Base-by-base conservation (phyloP, 192 early-diverging fungal species). In the Coemansia sp. region DNA sequence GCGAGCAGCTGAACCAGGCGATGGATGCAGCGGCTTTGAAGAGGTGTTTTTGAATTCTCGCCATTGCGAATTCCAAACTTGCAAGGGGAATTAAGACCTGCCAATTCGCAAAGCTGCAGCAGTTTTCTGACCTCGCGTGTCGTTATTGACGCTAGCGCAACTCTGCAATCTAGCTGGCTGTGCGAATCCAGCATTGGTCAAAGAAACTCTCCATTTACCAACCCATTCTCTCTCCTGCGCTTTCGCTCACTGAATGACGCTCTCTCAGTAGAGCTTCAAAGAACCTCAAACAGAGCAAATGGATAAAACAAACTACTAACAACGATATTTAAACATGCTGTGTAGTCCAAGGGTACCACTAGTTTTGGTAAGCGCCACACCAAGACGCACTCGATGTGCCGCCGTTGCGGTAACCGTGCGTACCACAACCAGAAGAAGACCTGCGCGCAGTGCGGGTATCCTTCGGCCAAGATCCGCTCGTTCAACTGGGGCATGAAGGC, bases 391-490 rank as follows among this genome's bases (percentile, higher is more conserved):
- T 91, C 90, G 68, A 88, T 98, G 72, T 99, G 97, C 93, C 84
- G 88, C 71, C 90, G 97, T 76, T 99, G 97, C 85, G 97, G 97
- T 59, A 87, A 88, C 67, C 91, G 95, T 67, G 89, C 95, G 51
- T 97, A 96, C 92, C 97, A 99, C 91, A 94, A 92, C 89, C 95
- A 97, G 87, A 99, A 99, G 93, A 99, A 99, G 93, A 97, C 94
- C 48, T 99, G 97, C 85, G 94, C 94, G 76, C 93, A 93, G 79
- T 99, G 97, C 86, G 95, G 93, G 61, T 99, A 96, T 85, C 97
- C 97, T 48, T 85, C 95, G 69, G 94, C 95, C 77, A 99, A 99
- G 90, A 94, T 91, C 82, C 90, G 97, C 76, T 89, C 86, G 77
- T 99, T 87, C 88, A 93, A 94, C 86, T 99, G 97, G 97, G 86